These are phyloP conservation scores for Gossypium sturtianum DNA, from an alignment of 345 rosid genomes.

Conservation along the genomic window DNA sequence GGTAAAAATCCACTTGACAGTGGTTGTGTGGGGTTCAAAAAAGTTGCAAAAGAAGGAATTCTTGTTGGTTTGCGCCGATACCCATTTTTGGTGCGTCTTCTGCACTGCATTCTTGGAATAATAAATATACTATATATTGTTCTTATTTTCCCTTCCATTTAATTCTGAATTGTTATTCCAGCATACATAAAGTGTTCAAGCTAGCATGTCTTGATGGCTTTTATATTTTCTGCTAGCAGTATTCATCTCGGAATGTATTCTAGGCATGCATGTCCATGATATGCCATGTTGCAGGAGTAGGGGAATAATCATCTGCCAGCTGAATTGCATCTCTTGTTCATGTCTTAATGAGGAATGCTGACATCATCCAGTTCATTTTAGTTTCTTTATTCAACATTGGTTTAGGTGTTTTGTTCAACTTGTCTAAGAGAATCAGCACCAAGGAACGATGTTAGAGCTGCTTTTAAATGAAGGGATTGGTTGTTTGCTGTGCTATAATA, in stretches of 20 bases:
- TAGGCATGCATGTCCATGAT: background rate
- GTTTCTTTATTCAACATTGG: background rate
- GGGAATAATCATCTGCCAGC: background rate
- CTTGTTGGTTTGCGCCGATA: conserved; percentile 55
- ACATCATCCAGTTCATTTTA: background rate
- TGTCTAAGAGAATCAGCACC: background rate
- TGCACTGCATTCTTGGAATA: background rate
- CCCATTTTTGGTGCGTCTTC: conserved; percentile 56
- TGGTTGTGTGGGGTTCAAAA: conserved; percentile 20
- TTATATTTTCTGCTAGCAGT: background rate
- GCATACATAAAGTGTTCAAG: background rate
- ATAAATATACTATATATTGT: background rate
- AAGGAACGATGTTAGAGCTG: background rate
- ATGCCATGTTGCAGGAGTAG: background rate
- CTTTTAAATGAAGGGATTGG: background rate
- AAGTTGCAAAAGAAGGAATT: conserved; percentile 52
- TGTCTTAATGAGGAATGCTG: background rate
- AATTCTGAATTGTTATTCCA: background rate
- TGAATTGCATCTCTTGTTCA: background rate
- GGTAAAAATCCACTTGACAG: conserved; percentile 5
- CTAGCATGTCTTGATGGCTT: background rate
- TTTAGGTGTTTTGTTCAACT: background rate
- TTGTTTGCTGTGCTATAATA: background rate
- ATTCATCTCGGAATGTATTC: background rate
- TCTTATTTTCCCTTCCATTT: background rate